Conservation (phyloP, 1,284 basidiomycete species). For the Fomitiporia mediterranea region DNA sequence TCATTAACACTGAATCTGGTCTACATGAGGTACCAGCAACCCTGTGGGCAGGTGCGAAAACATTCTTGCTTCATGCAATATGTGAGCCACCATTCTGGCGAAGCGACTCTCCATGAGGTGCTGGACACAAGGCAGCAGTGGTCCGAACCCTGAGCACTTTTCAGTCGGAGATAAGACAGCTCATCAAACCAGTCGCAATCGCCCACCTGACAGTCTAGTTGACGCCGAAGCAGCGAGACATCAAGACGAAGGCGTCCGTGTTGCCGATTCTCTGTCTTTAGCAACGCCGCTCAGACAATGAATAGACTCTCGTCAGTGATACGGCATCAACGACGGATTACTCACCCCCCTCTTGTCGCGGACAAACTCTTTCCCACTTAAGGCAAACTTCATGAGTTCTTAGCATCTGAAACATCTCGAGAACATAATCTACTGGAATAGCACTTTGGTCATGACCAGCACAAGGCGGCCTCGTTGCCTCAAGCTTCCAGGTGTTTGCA, state of each 20-base stretch:
- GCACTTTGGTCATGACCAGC: no score
- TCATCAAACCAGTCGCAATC: conserved; percentile 20
- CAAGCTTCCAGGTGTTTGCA: no score
- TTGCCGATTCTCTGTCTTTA: conserved; percentile 17
- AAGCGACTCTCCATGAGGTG: conserved; percentile 17
- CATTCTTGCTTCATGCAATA: conserved; percentile 21
- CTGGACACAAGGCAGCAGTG: conserved; percentile 23
- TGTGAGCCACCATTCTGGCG: conserved; percentile 18
- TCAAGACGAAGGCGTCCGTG: conserved; percentile 21
- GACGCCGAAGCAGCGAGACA: conserved; percentile 3
- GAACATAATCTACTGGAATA: no score
- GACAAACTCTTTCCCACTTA: background rate
- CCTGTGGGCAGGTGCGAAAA: conserved; percentile 24
- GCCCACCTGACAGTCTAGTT: conserved; percentile 22
- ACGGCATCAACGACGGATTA: conserved; percentile 19
- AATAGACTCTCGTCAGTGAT: conserved; percentile 24
- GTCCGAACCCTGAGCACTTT: conserved; percentile 6
- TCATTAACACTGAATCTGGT: conserved; percentile 12
- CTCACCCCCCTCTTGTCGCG: background rate
- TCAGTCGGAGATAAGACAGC: background rate
- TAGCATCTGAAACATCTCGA: no score
- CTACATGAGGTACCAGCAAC: conserved; percentile 1
- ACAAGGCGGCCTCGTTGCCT: no score
- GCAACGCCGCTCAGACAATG: conserved; percentile 13
- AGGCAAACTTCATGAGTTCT: conserved; percentile 12